Percentiles rank a stretch among this genome's conserved stretches.
Conservation (phyloP, 1,284 basidiomycete genomes). For the Naganishia albida region DNA sequence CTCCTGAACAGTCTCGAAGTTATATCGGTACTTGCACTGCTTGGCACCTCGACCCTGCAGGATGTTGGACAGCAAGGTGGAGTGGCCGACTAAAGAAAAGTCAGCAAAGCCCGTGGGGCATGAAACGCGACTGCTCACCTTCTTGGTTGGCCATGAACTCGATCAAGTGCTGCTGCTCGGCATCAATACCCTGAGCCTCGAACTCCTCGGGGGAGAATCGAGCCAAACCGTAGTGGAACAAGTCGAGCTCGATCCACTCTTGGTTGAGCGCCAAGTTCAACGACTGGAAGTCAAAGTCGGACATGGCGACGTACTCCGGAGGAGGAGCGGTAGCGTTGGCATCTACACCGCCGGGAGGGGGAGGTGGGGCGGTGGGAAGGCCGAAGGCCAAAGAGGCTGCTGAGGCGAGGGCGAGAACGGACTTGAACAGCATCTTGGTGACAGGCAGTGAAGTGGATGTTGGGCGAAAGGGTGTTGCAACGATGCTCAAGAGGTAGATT, state of each 20-base stretch:
- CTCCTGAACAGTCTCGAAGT: conserved; percentile 62
- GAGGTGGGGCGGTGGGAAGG: conserved; percentile 36
- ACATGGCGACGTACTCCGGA: conserved; percentile 59
- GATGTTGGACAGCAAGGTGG: conserved; percentile 47
- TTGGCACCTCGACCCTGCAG: conserved; percentile 40
- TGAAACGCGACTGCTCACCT: conserved; percentile 48
- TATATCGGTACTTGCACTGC: conserved; percentile 65
- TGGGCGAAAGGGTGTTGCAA: no score
- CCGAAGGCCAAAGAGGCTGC: conserved; percentile 29
- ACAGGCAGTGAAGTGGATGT: background rate
- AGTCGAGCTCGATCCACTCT: conserved; percentile 57
- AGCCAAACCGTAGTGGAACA: conserved; percentile 65
- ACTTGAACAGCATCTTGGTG: conserved; percentile 32
- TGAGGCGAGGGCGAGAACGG: conserved; percentile 30
- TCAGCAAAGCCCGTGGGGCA: conserved; percentile 54
- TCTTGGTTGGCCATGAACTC: conserved; percentile 48
- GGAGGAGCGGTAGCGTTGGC: conserved; percentile 54
- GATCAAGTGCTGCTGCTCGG: conserved; percentile 59
- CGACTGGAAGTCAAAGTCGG: conserved; percentile 66
- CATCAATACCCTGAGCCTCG: conserved; percentile 60
- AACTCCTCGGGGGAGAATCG: conserved; percentile 63
- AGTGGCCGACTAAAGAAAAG: conserved; percentile 44
- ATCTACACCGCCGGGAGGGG: conserved; percentile 55
- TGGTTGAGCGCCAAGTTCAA: conserved; percentile 64
- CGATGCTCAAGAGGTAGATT: no score